Evolutionary conservation across 1,284 basidiomycete species (phyloP).

Genomic region (Sphagnurus paluster): DNA sequence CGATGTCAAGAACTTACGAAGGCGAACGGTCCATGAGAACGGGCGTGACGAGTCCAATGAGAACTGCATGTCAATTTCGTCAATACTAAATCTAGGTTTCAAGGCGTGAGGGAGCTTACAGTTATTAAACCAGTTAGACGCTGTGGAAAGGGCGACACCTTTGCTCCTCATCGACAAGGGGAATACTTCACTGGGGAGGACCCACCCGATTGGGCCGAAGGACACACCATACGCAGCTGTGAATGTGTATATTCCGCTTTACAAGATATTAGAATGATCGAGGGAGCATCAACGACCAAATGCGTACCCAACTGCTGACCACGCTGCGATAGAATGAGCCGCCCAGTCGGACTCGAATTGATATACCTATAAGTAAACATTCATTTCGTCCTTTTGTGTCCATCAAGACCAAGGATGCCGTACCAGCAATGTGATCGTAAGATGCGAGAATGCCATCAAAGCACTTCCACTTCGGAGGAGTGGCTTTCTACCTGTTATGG

Average conservation of each 20-base stretch:
- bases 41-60: slow-evolving; percentile 81
- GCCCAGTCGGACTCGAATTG: slow-evolving; percentile 56
- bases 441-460: slow-evolving; percentile 73
- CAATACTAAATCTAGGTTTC: not conserved
- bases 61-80: slow-evolving; percentile 42
- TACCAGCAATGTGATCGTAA: slow-evolving; percentile 69
- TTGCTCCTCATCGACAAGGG: slow-evolving; percentile 83
- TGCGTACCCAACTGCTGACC: slow-evolving; percentile 63
- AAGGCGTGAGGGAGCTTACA: slow-evolving; percentile 43
- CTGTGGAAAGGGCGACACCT: slow-evolving; percentile 83
- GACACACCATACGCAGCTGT: slow-evolving; percentile 83
- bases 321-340: slow-evolving; percentile 55
- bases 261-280: not conserved
- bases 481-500: slow-evolving; percentile 55
- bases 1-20: slow-evolving; percentile 40
- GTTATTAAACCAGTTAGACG: slow-evolving; percentile 83
- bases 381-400: slow-evolving; percentile 1
- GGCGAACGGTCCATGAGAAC: slow-evolving; percentile 64
- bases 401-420: slow-evolving; percentile 7
- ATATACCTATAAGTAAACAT: slow-evolving; percentile 44
- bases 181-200: slow-evolving; percentile 82
- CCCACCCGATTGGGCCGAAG: slow-evolving; percentile 86
- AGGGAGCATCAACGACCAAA: not conserved
- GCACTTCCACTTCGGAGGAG: slow-evolving; percentile 68
- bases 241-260: slow-evolving; percentile 72